Base-by-base conservation (phyloP, 176 grass and related monocot genomes). In the Carex myosuroides region DNA sequence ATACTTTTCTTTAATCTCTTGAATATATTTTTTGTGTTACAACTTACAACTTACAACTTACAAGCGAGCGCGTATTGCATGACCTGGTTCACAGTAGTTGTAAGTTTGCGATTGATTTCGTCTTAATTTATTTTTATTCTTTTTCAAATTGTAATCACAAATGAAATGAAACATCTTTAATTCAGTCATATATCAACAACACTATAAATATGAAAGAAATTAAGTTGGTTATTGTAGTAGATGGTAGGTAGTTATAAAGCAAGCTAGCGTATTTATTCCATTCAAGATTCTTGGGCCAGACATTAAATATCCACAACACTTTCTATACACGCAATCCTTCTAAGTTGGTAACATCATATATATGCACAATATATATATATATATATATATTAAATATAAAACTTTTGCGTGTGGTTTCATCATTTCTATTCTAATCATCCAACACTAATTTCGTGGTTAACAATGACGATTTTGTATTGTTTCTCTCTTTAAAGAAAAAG, bases 61-160 rank as follows among this genome's bases (percentile, higher is more conserved):
- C 58, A 82, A 82, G 80, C 33, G 29, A 81, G 56, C 79, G 79
- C 79, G 79, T 81, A 42, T 64, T 7, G 58, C 80, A 82, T 83
- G 62, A 83, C 33, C 63, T 83, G 80, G 41, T 62, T 32, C 50
- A 29, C 60, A 54, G 12, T 44, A 81, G 80, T 82, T 82, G 59
- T 17, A 3, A 82, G 20, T 67, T 61, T 64, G 41, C 56, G 56
- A 80, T 66, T 82, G 80, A 82, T 82, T 63, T 82, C 4, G 80
- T 82, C 56, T 52, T 66, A 82, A 82, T 32, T 30, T 6, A 75
- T 75, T 75, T 75, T 26, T 42, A 74, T 24, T 24, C 44, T 53
- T 50, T 52, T 26, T 14, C 18, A 29, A 29, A 8, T 74, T 74
- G 70, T 42, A 13, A 29, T 29, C 29, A 29, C 29, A 29, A 29